Evolutionary conservation across 2,329 filamentous ascomycete species (phyloP), one percentile per base, ranked within the genome.

Genomic region (Colletotrichum zoysiae): DNA sequence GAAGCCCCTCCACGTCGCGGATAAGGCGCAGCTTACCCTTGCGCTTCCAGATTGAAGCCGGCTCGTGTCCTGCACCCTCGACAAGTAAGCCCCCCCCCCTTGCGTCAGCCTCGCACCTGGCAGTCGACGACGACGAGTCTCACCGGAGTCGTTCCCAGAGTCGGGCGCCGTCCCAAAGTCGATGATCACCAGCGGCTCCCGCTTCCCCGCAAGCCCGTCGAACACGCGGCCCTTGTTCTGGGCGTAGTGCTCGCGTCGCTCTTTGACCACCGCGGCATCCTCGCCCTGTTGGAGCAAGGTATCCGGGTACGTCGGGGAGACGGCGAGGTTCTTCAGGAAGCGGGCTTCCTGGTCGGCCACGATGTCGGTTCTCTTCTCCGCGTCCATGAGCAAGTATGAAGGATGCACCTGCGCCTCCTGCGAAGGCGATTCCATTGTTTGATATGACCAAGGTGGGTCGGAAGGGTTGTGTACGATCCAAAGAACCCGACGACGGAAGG

Each of bases 311-410:
- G 58, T 51, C 33, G 33, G n/a, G n/a, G 68, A 57, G 18, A 40
- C 35, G 68, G 64, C 57, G 44, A 71, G 51, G 18, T 68, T 62
- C 33, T 56, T 26, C 9, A 62, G 58, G 23, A 71, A 68, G 8
- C 50, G 35, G 16, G 35, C 12, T 38, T 59, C 65, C 9, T 30
- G 35, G 5, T 62, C 57, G 33, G 48, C 9, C 60, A 33, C 44
- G 9, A 33, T 53, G 38, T 40, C 11, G 38, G 9, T 26, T 42
- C 40, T 44, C 38, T 14, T 44, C 38, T 14, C 30, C 5, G 33
- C 35, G 40, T 30, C 9, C n/a, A 42, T 3, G 14, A 44, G 20
- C 57, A 59, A 30, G 23, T 30, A 44, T 18, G 53, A 4, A 14
- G 11, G 35, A 14, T 7, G 35, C 50, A 40, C 33, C 14, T n/a